A percentile compares a stretch with the other conserved stretches of the same genome.
These are phyloP conservation scores for Myxozyma melibiosi DNA, from an alignment of 805 yeast genomes.

Conservation along the genomic window DNA sequence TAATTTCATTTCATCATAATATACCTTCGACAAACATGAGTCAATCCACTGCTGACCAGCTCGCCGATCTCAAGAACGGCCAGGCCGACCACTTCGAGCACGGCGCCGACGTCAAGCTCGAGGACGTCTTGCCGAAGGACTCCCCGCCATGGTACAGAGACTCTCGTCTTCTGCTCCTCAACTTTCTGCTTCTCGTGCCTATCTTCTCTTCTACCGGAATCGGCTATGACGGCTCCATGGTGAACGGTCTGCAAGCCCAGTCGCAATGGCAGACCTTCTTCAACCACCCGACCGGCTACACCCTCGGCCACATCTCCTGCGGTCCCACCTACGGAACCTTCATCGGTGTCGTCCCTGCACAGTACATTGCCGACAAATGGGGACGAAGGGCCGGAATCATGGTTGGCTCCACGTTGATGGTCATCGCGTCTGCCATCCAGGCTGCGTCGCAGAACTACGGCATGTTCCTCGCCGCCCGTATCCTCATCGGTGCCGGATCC, in stretches of 20 bases:
- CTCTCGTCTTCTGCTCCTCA: neutral
- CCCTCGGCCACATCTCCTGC: conserved; percentile 9
- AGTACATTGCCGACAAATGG: conserved; percentile 11
- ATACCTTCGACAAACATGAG: neutral
- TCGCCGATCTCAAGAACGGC: neutral
- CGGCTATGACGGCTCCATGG: conserved; percentile 23
- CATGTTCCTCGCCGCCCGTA: conserved; percentile 45
- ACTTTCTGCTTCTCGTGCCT: neutral
- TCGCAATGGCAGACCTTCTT: conserved; percentile 23
- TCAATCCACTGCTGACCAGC: neutral
- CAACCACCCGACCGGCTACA: conserved; percentile 3
- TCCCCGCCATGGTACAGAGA: conserved; percentile 6
- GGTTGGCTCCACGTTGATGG: conserved; percentile 30
- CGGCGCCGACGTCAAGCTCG: neutral
- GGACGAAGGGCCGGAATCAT: conserved; percentile 8
- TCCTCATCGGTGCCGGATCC: conserved; percentile 46
- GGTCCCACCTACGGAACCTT: conserved; percentile 10
- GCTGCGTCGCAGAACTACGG: conserved; percentile 45
- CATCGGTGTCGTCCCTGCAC: conserved; percentile 4
- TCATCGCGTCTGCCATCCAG: conserved; percentile 45
- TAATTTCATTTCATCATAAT: too few relatives aligned
- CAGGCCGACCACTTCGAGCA: neutral
- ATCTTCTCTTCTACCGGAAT: conserved; percentile 3
- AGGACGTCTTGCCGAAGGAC: conserved; percentile 9
- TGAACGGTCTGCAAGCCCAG: conserved; percentile 23